Evolutionary conservation across 1,284 basidiomycete species (phyloP), one percentile per base, ranked within the genome.

Genomic region (Ceratobasidium papillatum): DNA sequence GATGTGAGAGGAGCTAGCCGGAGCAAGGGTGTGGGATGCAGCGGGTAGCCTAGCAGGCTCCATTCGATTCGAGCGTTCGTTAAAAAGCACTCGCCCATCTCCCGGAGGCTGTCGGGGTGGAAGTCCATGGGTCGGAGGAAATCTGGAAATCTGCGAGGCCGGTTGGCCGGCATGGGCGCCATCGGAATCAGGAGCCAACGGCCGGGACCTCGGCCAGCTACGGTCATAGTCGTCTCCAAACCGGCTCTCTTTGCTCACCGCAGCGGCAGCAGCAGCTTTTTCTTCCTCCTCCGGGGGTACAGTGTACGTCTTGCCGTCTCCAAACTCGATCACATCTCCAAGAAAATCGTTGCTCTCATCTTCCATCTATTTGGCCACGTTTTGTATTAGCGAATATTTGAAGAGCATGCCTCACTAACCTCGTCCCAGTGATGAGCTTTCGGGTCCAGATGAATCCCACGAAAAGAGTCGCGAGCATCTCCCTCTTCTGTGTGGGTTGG

Each of bases 351-450:
- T 94, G 75, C 95, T 93, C 77, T 97, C 95, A 81, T 95, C 94
- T 83, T 94, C 90, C 88, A 93, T 91, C 90, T 93, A 78, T 36
- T 66, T 34, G 49, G 56, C 19, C 14, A 25, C 30, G 27, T 22
- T 22, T n/a, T 17, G 45, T n/a, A 69, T 49, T 51, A 51, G 47
- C 11, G 30, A 22, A 45, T 3, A 32, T 0, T 14, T 41, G 32
- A 59, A 1, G 32, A 52, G n/a, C 71, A 51, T 52, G 45, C 1
- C 17, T 36, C 32, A 86, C 92, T 79, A 75, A 97, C 95, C 87
- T 96, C 94, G 79, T 98, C 96, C 96, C 96, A 98, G 80, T 97
- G 94, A 81, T 95, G 94, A 3, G 93, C 90, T 80, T 96, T 95
- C 58, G 95, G 94, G 83, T 96, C 91, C 59, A 98, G 84, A 82